phyloP scores from a whole-genome alignment of 306 rosid genomes.

The Abrus pulchellus region DNA sequence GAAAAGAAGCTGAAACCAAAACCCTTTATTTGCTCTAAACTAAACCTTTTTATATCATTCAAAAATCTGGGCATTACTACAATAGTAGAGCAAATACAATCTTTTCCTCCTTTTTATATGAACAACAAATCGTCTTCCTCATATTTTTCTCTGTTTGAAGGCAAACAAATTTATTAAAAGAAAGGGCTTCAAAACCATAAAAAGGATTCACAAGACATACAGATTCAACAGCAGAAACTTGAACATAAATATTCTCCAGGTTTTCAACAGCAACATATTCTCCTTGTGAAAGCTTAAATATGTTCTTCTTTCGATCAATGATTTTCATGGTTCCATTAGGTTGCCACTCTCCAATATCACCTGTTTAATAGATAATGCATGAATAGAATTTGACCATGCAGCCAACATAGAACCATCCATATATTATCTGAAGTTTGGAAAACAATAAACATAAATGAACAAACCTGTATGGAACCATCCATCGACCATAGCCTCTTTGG shows the following conservation, averaged over 20 bases:
- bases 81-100: background rate
- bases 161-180: slow-evolving; percentile 12
- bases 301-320: slow-evolving; percentile 94
- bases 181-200: background rate
- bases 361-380: slow-evolving; percentile 55
- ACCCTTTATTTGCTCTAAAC: background rate
- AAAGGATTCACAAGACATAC: slow-evolving; percentile 55
- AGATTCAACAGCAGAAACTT: slow-evolving; percentile 67
- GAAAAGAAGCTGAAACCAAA: slow-evolving; percentile 12
- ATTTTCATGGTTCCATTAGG: slow-evolving; percentile 85
- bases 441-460: background rate
- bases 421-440: slow-evolving; percentile 22
- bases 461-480: slow-evolving; percentile 98
- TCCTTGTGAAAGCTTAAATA: slow-evolving; percentile 98
- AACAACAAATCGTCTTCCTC: background rate
- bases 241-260: slow-evolving; percentile 81
- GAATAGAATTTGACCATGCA: slow-evolving; percentile 28
- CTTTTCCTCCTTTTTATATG: no score
- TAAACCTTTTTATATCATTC: slow-evolving; percentile 22
- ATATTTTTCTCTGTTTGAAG: background rate
- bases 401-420: background rate
- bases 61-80: background rate
- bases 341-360: slow-evolving; percentile 98
- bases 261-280: slow-evolving; percentile 97
- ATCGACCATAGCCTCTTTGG: slow-evolving; percentile 75